Percentiles rank a stretch among this genome's conserved stretches.
Evolutionary conservation across 306 rosid genomes (phyloP).

Genomic region (Quercus cerris): DNA sequence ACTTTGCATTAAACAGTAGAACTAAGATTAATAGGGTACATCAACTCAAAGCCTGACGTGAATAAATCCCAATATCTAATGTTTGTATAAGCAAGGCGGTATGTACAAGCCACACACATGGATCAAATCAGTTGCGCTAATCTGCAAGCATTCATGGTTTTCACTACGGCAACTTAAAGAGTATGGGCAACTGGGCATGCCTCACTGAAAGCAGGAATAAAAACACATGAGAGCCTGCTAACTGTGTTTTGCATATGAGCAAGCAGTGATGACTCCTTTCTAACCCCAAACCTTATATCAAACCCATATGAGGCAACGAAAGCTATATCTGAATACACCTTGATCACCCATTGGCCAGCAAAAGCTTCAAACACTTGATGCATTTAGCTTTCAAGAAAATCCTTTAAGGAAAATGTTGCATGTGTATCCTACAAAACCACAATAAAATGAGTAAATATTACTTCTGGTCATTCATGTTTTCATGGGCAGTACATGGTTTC

Average conservation of each 20-base stretch:
- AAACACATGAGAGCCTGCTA: constrained; percentile 23
- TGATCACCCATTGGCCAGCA: constrained; percentile 16
- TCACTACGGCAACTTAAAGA: constrained; percentile 8
- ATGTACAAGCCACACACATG: constrained; percentile 19
- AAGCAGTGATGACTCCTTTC: constrained; percentile 14
- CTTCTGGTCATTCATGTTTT: not conserved
- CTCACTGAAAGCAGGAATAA: constrained; percentile 22
- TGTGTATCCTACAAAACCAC: constrained; percentile 58
- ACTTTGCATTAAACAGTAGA: not conserved
- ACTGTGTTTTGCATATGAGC: constrained; percentile 15
- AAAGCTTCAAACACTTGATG: constrained; percentile 16
- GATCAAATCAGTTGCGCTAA: constrained; percentile 18
- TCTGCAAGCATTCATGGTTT: constrained; percentile 7
- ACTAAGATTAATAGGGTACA: not conserved
- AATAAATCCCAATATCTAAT: not conserved
- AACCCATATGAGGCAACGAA: constrained; percentile 23
- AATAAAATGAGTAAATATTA: constrained; percentile 17
- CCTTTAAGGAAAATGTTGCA: constrained; percentile 62
- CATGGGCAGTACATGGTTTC: not conserved
- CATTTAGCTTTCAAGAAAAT: constrained; percentile 66
- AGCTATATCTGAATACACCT: constrained; percentile 21
- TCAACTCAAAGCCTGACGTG: not conserved
- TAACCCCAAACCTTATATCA: constrained; percentile 27
- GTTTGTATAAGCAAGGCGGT: not conserved
- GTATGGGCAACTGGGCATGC: constrained; percentile 7